Conservation (phyloP, 192 early-diverging fungal species). For the Allomyces arbusculus region DNA sequence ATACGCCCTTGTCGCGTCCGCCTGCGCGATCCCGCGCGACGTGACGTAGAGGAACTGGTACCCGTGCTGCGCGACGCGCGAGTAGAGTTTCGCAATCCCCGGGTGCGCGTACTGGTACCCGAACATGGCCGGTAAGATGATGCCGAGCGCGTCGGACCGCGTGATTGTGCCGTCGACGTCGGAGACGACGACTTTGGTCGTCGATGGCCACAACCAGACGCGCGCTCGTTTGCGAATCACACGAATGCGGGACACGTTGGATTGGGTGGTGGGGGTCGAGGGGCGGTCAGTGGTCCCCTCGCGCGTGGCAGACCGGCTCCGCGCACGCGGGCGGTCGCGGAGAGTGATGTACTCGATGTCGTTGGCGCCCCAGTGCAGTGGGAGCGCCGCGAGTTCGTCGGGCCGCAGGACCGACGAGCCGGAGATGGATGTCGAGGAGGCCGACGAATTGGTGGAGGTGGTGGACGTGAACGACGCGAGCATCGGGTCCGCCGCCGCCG, state of each 20-base stretch:
- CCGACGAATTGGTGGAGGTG: too few relatives aligned
- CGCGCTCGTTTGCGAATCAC: background rate
- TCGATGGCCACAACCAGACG: background rate
- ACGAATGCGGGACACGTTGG: background rate
- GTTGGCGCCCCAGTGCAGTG: background rate
- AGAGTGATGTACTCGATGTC: background rate
- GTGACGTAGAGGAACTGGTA: background rate
- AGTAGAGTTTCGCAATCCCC: background rate
- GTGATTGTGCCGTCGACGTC: background rate
- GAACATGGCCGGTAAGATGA: background rate
- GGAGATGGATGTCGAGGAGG: too few relatives aligned
- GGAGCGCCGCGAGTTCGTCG: background rate
- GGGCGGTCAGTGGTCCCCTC: too few relatives aligned
- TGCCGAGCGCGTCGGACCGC: background rate
- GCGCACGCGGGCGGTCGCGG: background rate
- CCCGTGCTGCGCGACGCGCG: background rate
- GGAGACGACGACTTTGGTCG: background rate
- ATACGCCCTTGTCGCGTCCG: background rate
- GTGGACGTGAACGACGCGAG: too few relatives aligned
- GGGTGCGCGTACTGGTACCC: background rate
- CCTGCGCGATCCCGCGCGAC: background rate
- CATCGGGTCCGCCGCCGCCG: too few relatives aligned
- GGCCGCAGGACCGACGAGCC: background rate
- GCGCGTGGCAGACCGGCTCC: background rate
- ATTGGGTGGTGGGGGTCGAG: background rate